Conservation (phyloP, 2,329 filamentous ascomycete genomes). For the Fusarium temperatum region DNA sequence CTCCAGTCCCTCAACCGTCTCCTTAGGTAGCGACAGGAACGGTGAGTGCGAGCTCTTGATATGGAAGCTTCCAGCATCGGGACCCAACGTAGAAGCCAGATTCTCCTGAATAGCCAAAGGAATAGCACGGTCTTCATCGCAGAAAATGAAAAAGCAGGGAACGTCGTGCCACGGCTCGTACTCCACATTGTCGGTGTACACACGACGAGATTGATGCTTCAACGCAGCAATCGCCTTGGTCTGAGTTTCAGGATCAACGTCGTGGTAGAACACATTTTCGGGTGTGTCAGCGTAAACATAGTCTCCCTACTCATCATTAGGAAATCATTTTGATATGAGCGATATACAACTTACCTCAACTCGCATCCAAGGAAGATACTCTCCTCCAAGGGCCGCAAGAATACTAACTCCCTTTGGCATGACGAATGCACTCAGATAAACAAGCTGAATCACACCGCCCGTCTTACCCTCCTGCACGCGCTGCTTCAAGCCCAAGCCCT, state of each 20-base stretch:
- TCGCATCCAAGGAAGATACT: slow-evolving; percentile 17
- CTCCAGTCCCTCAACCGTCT: background rate
- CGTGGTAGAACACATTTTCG: slow-evolving; percentile 5
- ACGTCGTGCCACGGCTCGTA: slow-evolving; percentile 15
- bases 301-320: background rate
- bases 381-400: background rate
- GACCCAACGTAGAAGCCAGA: background rate
- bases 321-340: background rate
- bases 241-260: background rate
- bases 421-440: slow-evolving; percentile 1
- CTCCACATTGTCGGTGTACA: background rate
- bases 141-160: background rate
- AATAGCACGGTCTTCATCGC: slow-evolving; percentile 2
- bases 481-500: slow-evolving; percentile 10
- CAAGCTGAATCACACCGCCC: slow-evolving; percentile 2
- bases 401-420: background rate
- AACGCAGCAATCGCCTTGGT: background rate
- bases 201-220: slow-evolving; percentile 10
- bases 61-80: background rate
- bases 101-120: slow-evolving; percentile 5
- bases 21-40: slow-evolving; percentile 1
- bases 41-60: slow-evolving; percentile 3
- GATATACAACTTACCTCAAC: background rate
- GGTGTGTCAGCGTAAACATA: slow-evolving; percentile 7
- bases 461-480: slow-evolving; percentile 1